Base-by-base conservation (phyloP, 129 eudicot species). In the Heracleum sosnowskyi region DNA sequence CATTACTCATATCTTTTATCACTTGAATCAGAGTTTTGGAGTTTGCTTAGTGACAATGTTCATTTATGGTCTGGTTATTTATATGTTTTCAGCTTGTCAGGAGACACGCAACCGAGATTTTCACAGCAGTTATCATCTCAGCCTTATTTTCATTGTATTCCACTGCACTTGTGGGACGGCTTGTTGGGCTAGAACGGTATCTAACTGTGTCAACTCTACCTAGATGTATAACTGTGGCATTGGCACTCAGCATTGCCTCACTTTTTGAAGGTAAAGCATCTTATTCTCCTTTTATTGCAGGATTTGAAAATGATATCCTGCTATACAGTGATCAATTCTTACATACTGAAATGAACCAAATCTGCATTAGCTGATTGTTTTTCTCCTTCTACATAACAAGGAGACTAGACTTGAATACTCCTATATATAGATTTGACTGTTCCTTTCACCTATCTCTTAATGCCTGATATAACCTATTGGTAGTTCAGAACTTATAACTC, bases 41-140 rank as follows among this genome's bases (percentile, higher is more conserved):
- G 33, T 9, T 40, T 39, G 7, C 76, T 72, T 72, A n/a, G 51
- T 41, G 17, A 72, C 20, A 3, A 41, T 39, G 35, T 72, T 72
- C 29, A 39, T 37, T 22, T 4, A 29, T 72, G 18, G 17, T 72
- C 18, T 24, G 35, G 16, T 41, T 20, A 34, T 72, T 40, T n/a
- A 72, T 26, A 72, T 72, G 51, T 75, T 80, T 77, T 68, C 95
- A 96, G 99, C 97, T 96, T 80, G 90, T 96, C 63, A 90, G 90
- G 88, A 88, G 99, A 71, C 97, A 96, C 84, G 97, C 97, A 71
- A 92, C 97, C 6, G 99, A 96, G 88, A 96, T 96, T 79, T 96
- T 96, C 85, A 84, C 97, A 74, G 89, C 97, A 36, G 92, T 96
- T 51, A 92, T 89, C 69, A 78, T 92, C 35, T 82, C 99, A 79